Percentiles rank a stretch among this genome's conserved stretches.
Evolutionary conservation across 371 early-diverging fungal species (phyloP).

Genomic region (Apophysomyces variabilis): DNA sequence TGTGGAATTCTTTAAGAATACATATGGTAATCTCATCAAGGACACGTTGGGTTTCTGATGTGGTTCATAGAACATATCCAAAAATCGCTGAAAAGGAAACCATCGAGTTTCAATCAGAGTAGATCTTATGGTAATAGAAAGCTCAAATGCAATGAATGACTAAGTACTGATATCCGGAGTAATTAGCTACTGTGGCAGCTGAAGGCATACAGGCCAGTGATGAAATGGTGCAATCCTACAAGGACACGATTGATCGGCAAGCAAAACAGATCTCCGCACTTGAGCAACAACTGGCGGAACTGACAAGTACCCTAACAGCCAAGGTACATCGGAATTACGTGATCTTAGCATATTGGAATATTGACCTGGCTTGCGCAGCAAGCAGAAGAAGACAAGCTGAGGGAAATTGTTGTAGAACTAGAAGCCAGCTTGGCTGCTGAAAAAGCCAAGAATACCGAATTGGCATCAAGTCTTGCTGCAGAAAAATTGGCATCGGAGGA

Average conservation of each 20-base stretch:
- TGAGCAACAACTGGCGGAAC: conserved; percentile 28
- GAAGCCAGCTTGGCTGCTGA: conserved; percentile 17
- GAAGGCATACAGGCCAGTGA: conserved; percentile 27
- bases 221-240: conserved; percentile 48
- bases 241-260: conserved; percentile 51
- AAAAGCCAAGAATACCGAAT: conserved; percentile 22
- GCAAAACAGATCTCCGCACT: conserved; percentile 33
- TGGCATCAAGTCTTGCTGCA: conserved; percentile 29
- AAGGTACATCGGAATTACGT: conserved; percentile 25
- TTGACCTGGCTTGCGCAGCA: neutral
- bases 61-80: conserved; percentile 36
- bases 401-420: neutral
- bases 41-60: neutral
- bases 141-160: neutral
- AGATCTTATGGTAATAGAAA: conserved; percentile 10
- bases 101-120: conserved; percentile 29
- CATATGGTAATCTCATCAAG: conserved; percentile 59
- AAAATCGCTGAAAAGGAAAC: conserved; percentile 46
- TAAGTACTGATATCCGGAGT: neutral
- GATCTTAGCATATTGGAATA: neutral
- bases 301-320: conserved; percentile 25
- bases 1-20: conserved; percentile 82
- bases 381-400: conserved; percentile 13
- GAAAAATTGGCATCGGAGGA: conserved; percentile 38
- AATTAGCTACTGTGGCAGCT: conserved; percentile 24